Evolutionary conservation across 257 asterid genomes (phyloP), one percentile per base, ranked within the genome.

Genomic region (Nemophila menziesii): DNA sequence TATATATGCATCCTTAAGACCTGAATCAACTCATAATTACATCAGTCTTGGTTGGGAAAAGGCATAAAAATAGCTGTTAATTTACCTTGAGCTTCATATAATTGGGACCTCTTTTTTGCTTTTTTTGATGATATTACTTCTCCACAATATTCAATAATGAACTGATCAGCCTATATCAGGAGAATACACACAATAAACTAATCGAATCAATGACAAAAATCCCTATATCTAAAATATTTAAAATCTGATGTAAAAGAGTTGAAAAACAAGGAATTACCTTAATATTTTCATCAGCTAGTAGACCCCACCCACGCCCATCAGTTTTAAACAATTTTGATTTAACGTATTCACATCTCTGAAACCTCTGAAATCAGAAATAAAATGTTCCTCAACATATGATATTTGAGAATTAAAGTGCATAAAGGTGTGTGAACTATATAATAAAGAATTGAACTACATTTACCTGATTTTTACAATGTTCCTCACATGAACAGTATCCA

Each of bases 291-390:
- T 78, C 86, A 29, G 97, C 78, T 12, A 51, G 63, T 69, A 87
- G 92, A 64, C 93, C 97, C 90, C 97, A 87, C 44, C 97, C 95
- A 59, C 92, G 82, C 49, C 93, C 95, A 57, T 78, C 89, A 51
- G 95, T 87, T 48, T 74, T 67, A 63, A 78, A 73, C 73, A 87
- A 58, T 72, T 62, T 83, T 33, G 78, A 75, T 61, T 78, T 71
- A n/a, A 78, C 84, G 49, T 78, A 69, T 58, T 80, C 84, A 51
- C 79, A 66, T 57, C 70, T 80, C 69, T 83, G 95, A 66, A 87
- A 87, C 70, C 70, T 78, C 97, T 87, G 80, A 18, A 44, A 61
- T 46, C 27, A 62, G 23, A 24, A 49, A 63, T 33, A 29, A 11
- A 41, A 49, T 34, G 16, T 53, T 37, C 56, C 44, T 48, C 12